A percentile compares a stretch with the other conserved stretches of the same genome.
phyloP scores from a whole-genome alignment of 306 rosid genomes.

The Rubus idaeus region DNA sequence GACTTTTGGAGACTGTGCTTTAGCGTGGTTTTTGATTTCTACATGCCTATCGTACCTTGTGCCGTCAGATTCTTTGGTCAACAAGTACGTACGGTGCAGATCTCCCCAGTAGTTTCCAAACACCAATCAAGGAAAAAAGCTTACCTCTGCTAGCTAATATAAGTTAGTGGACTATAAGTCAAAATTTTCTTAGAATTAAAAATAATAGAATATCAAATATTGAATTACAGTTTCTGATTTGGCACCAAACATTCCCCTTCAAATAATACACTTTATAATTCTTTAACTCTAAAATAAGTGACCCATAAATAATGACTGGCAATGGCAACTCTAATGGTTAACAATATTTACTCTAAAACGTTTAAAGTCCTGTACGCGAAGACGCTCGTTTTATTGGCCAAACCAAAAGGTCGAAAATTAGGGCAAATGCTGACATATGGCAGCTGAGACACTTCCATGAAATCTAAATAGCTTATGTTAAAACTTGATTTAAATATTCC shows the following conservation, averaged over 20 bases:
- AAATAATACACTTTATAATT: not conserved
- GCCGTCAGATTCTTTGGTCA: not conserved
- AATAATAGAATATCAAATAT: not conserved
- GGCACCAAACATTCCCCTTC: not conserved
- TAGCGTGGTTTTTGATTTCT: not conserved
- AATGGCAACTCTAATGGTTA: not conserved
- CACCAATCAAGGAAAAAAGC: not conserved
- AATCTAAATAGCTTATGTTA: not conserved
- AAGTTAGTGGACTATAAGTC: not conserved
- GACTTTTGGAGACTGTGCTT: slow-evolving; percentile 22
- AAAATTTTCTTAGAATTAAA: not conserved
- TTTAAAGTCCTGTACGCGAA: no score
- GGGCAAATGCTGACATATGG: not conserved
- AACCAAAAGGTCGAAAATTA: not conserved
- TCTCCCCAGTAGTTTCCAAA: not conserved
- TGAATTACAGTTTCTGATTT: no score
- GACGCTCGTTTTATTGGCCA: not conserved
- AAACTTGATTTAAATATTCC: slow-evolving; percentile 1
- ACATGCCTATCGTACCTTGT: slow-evolving; percentile 6
- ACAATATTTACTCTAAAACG: not conserved
- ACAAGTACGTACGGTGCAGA: slow-evolving; percentile 4
- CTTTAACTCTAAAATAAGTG: not conserved
- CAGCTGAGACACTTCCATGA: not conserved
- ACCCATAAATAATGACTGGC: not conserved
- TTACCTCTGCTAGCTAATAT: not conserved